Percentiles rank a stretch among this genome's conserved stretches.
These are phyloP conservation scores for Gymnopus androsaceus DNA, from an alignment of 1,284 basidiomycete species.

Conservation along the genomic window DNA sequence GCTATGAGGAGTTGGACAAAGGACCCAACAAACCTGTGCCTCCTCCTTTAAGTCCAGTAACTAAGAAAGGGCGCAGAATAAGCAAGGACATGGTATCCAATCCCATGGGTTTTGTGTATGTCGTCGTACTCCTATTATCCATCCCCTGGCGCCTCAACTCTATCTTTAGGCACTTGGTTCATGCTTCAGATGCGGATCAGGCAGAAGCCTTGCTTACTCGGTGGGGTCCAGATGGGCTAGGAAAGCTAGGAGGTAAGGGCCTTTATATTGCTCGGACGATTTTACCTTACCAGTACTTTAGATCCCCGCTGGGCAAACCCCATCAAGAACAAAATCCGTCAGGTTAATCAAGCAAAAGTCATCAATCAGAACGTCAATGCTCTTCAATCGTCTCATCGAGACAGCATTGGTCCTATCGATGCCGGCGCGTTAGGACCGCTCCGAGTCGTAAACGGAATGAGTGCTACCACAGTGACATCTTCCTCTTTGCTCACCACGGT, in stretches of 20 bases:
- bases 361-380: conserved; percentile 81
- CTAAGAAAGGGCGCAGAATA: conserved; percentile 64
- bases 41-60: conserved; percentile 34
- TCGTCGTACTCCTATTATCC: conserved; percentile 24
- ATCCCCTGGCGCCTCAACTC: conserved; percentile 23
- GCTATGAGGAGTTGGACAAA: conserved; percentile 56
- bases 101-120: conserved; percentile 85
- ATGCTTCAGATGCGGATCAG: conserved; percentile 92
- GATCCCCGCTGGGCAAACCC: conserved; percentile 90
- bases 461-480: conserved; percentile 42
- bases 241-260: conserved; percentile 83
- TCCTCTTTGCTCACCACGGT: conserved; percentile 71
- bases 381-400: conserved; percentile 52
- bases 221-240: conserved; percentile 90
- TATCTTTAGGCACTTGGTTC: conserved; percentile 79
- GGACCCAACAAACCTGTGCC: conserved; percentile 26
- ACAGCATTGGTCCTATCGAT: conserved; percentile 41
- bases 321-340: conserved; percentile 82
- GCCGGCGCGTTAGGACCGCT: conserved; percentile 52
- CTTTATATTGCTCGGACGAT: conserved; percentile 25
- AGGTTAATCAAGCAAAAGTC: conserved; percentile 75
- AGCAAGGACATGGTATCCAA: conserved; percentile 86
- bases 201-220: conserved; percentile 85
- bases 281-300: conserved; percentile 34
- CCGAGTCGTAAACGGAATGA: conserved; percentile 83